phyloP scores from a whole-genome alignment of 768 basidiomycete species.

The Termitomyces sp. region DNA sequence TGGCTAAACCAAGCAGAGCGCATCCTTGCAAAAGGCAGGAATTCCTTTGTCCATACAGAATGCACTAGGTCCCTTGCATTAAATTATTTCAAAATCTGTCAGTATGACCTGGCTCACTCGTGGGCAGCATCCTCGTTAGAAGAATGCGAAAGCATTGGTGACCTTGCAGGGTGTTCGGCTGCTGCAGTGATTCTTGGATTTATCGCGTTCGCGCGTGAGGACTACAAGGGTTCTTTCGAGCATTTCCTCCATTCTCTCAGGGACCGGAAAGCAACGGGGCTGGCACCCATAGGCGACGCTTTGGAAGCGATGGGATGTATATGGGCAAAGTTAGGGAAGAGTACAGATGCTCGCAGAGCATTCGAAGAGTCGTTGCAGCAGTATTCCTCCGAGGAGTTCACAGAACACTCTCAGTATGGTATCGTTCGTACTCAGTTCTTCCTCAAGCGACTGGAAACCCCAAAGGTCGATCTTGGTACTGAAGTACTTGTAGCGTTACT shows the following conservation, averaged over 20 bases:
- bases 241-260: neutral
- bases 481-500: neutral
- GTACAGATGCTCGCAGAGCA: conserved; percentile 1
- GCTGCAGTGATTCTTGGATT: neutral
- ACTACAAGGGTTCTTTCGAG: conserved; percentile 1
- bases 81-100: neutral
- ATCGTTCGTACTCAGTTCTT: neutral
- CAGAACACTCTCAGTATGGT: neutral
- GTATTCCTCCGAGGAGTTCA: neutral
- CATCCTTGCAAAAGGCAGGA: neutral
- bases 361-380: conserved; percentile 1
- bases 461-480: neutral
- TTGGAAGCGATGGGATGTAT: conserved; percentile 3
- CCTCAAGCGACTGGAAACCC: neutral
- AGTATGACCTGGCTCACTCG: neutral
- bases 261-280: neutral
- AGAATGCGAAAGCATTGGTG: neutral
- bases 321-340: conserved; percentile 1
- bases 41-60: neutral
- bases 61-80: conserved; percentile 1
- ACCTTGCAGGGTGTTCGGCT: neutral
- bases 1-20: neutral
- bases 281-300: neutral
- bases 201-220: neutral
- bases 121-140: neutral